Evolutionary conservation across 352 stramenopile species (phyloP), one percentile per base, ranked within the genome.

Genomic region (Globisporangium recalcitrans): DNA sequence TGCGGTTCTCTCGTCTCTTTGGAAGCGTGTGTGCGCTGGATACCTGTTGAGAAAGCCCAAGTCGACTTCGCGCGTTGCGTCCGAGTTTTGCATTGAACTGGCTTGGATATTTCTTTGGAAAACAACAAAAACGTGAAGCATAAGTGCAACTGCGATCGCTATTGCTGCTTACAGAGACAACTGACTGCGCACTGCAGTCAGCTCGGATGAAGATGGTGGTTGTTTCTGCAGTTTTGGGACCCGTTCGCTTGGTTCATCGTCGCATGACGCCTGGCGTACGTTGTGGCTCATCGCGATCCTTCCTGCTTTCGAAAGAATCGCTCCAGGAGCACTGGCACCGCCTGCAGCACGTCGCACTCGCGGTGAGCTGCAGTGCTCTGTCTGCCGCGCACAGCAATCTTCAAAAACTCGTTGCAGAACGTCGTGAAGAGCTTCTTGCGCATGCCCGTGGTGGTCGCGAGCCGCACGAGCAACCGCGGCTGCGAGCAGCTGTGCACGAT

Each of bases 401-500:
- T 24, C 42, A 63, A 2, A 13, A 63, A 40, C 40, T 56, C 26
- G 47, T 63, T 63, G 40, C 34, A 52, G 27, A 63, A 63, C n/a
- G 42, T 63, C 57, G 44, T 57, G 32, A 63, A 44, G 11, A 63
- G 34, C 47, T 63, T 63, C 57, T 63, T 63, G 57, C 57, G 57
- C 29, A 32, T 49, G 11, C 54, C 46, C 21, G 34, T 42, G 44
- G 40, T 47, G 19, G 57, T 63, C 19, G n/a, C 42, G 47, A 63
- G 57, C 34, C 44, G 40, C 5, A 63, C 57, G 31, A 63, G 13
- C 57, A 63, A 24, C 13, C 57, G 57, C 4, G 57, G 57, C 52
- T 83, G 68, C 32, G 77, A 73, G 27, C 74, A 71, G 21, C 67
- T 72, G 22, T 62, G 69, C 32, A 76, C 63, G 55, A 78, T 74